These are phyloP conservation scores for Citrus glauca DNA, from an alignment of 345 rosid genomes.

Conservation along the genomic window DNA sequence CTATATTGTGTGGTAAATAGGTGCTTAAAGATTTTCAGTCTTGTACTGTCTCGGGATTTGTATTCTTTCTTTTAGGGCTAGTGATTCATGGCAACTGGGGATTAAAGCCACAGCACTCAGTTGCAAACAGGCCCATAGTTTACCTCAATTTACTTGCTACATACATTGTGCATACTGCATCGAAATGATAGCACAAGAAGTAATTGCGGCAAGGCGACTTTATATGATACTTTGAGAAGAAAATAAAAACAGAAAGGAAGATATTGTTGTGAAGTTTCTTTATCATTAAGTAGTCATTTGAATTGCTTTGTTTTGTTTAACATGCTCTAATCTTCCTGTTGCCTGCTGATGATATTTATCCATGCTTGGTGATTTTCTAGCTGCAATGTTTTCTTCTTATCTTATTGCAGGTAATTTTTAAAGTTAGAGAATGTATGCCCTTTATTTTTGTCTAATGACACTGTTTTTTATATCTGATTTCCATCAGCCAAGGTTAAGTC, in stretches of 20 bases:
- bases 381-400: neutral
- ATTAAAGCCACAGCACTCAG: neutral
- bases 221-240: neutral
- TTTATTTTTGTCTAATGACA: conserved; percentile 2
- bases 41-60: neutral
- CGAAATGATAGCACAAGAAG: neutral
- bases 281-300: neutral
- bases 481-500: conserved; percentile 53
- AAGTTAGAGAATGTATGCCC: neutral
- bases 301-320: neutral
- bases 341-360: neutral
- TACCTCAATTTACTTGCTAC: neutral
- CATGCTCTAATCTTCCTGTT: neutral
- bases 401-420: neutral
- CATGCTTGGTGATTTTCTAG: neutral
- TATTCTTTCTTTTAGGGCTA: neutral
- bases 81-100: neutral
- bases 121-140: neutral
- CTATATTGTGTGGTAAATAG: neutral
- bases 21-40: neutral
- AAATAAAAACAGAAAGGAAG: neutral
- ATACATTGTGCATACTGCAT: neutral
- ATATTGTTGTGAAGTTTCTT: neutral
- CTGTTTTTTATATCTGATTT: conserved; percentile 12
- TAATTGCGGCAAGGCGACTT: neutral